Base-by-base conservation (phyloP, 352 stramenopile species). In the Blastocystis sp. region DNA sequence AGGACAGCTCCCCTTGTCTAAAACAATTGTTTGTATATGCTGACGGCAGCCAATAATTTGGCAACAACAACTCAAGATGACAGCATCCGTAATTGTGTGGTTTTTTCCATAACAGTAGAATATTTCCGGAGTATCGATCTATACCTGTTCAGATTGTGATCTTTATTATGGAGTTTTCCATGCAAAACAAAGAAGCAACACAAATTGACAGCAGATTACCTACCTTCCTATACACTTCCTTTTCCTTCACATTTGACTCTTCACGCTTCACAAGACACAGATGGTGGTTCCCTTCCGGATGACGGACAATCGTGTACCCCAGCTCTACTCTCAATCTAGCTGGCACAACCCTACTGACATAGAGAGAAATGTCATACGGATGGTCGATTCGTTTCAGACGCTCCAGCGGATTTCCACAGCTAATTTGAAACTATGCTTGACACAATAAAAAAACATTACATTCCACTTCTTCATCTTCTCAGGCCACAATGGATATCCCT, bases 401-500 rank as follows among this genome's bases (percentile, higher is more conserved):
- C 23, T 80, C 70, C 11, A 66, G 7, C 45, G 70, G 70, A 41
- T 62, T 80, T 18, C 70, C 70, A 13, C 45, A 53, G 64, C 70
- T 80, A 15, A 64, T 62, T 11, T 37, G 29, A n/a, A 80, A 63
- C 70, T 80, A 62, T 37, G 39, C 13, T 45, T 23, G 45, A 59
- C 8, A 5, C 3, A 3, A 18, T 23, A 26, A 18, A 15, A 4
- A 23, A 80, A 9, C 43, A 9, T 53, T 37, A 80, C 70, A 80
- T 80, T 80, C 70, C 70, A 80, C 26, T 62, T 23, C 20, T 39
- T n/a, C 70, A 80, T 80, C 70, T 80, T 80, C 9, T 41, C 26
- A 18, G 34, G 26, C 70, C 70, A 80, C 3, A 47, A 20, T 7
- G 29, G 8, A 64, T 80, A 45, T 13, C 39, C 47, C 26, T 37